Conservation (phyloP, 495 filamentous ascomycete genomes). For the Penicillium pancosmium region DNA sequence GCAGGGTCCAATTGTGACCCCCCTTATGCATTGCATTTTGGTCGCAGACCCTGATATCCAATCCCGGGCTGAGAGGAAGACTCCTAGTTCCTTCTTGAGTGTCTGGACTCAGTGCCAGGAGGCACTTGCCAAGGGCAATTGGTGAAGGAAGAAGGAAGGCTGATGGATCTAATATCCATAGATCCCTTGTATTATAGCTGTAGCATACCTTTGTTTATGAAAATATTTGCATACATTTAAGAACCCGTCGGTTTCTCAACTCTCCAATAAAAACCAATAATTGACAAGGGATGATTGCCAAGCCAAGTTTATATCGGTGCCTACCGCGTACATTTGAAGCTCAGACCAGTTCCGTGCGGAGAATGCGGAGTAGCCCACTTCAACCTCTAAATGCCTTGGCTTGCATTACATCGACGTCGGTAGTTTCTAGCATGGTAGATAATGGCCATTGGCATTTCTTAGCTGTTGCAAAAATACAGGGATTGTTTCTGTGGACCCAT, state of each 20-base stretch:
- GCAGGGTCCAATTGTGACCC: constrained; percentile 41
- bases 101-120: constrained; percentile 39
- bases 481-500: neutral
- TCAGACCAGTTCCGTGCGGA: neutral
- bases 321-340: neutral
- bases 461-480: neutral
- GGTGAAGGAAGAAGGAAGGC: constrained; percentile 1
- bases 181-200: neutral
- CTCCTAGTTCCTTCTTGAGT: constrained; percentile 23
- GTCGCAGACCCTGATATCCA: constrained; percentile 54
- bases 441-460: neutral
- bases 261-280: neutral
- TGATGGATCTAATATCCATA: neutral
- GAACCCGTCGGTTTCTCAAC: constrained; percentile 2
- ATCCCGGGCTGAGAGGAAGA: constrained; percentile 22
- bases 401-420: neutral
- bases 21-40: constrained; percentile 52
- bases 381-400: neutral
- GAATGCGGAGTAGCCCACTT: constrained; percentile 1
- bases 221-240: neutral
- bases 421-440: neutral
- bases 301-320: neutral
- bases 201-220: neutral
- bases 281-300: neutral
- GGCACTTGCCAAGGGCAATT: constrained; percentile 13